A percentile compares a stretch with the other conserved stretches of the same genome.
phyloP scores from a whole-genome alignment of 768 basidiomycete species.

The Leccinum obscurum region DNA sequence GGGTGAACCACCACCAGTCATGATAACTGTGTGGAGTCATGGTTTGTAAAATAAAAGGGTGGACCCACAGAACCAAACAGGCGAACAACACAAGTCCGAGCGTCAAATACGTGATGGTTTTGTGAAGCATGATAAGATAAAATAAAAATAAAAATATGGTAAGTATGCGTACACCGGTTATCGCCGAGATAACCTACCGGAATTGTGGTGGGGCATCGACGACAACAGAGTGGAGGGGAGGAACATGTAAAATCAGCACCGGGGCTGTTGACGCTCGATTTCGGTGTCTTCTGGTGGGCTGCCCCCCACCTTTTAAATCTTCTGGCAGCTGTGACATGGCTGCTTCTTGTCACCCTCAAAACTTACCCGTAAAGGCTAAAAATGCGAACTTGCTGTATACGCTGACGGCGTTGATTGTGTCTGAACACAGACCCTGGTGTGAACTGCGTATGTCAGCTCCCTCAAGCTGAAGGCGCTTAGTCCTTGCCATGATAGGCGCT shows the following conservation, averaged over 20 bases:
- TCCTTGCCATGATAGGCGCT: background rate
- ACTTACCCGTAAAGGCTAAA: constrained; percentile 32
- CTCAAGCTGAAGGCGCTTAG: constrained; percentile 13
- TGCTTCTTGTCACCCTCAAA: constrained; percentile 15
- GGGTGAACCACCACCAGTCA: constrained; percentile 27
- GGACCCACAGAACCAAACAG: constrained; percentile 39
- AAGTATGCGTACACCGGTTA: constrained; percentile 18
- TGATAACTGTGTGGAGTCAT: constrained; percentile 27
- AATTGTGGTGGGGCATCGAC: background rate
- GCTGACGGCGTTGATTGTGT: constrained; percentile 27
- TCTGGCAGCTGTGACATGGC: constrained; percentile 17
- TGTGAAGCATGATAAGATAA: constrained; percentile 27
- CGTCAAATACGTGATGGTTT: constrained; percentile 11
- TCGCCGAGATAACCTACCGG: constrained; percentile 17
- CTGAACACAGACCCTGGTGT: constrained; percentile 25
- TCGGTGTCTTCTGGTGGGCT: constrained; percentile 18
- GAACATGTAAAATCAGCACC: constrained; percentile 4
- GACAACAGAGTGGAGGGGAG: background rate
- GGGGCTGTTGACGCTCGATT: constrained; percentile 6
- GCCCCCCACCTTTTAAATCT: constrained; percentile 28
- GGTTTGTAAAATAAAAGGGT: constrained; percentile 27
- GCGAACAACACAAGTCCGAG: constrained; percentile 22
- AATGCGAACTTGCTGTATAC: constrained; percentile 19
- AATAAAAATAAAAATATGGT: constrained; percentile 6
- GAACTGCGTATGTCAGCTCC: constrained; percentile 33